phyloP scores from a whole-genome alignment of 75 land plant genomes.

The Picea sitchensis region DNA sequence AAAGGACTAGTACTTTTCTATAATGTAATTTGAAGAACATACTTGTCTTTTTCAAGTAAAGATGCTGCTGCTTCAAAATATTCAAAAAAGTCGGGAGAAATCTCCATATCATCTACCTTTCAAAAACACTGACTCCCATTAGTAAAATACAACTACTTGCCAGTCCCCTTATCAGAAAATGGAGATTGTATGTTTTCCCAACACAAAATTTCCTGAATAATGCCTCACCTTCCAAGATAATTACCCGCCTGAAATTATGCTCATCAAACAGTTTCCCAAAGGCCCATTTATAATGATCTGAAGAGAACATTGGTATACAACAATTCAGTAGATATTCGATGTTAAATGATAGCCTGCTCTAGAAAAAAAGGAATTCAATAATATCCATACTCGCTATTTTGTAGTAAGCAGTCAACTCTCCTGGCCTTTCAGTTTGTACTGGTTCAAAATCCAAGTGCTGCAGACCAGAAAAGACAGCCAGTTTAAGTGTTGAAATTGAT shows the following conservation, averaged over 20 bases:
- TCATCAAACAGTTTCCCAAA: slow-evolving; percentile 75
- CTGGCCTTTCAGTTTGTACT: slow-evolving; percentile 81
- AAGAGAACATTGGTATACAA: neutral
- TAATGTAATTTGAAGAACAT: slow-evolving; percentile 9
- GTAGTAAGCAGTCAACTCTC: slow-evolving; percentile 93
- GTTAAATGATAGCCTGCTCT: slow-evolving; percentile 1
- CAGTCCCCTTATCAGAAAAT: neutral
- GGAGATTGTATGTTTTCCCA: neutral
- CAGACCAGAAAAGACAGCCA: slow-evolving; percentile 8
- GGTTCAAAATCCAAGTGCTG: slow-evolving; percentile 85
- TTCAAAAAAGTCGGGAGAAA: slow-evolving; percentile 94
- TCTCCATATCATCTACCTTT: slow-evolving; percentile 97
- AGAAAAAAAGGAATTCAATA: neutral
- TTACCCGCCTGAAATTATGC: slow-evolving; percentile 73
- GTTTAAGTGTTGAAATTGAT: neutral
- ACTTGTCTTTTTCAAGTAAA: slow-evolving; percentile 90
- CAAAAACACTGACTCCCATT: slow-evolving; percentile 6
- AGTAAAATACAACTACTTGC: neutral
- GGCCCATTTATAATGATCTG: slow-evolving; percentile 99
- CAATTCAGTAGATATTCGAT: neutral
- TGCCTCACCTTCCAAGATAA: slow-evolving; percentile 90
- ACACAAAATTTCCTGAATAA: neutral
- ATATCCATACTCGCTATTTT: slow-evolving; percentile 75
- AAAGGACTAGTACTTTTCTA: neutral
- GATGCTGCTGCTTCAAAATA: slow-evolving; percentile 92